These are phyloP conservation scores for Meyerozyma athensensis DNA, from an alignment of 1,139 yeast species.

Conservation along the genomic window DNA sequence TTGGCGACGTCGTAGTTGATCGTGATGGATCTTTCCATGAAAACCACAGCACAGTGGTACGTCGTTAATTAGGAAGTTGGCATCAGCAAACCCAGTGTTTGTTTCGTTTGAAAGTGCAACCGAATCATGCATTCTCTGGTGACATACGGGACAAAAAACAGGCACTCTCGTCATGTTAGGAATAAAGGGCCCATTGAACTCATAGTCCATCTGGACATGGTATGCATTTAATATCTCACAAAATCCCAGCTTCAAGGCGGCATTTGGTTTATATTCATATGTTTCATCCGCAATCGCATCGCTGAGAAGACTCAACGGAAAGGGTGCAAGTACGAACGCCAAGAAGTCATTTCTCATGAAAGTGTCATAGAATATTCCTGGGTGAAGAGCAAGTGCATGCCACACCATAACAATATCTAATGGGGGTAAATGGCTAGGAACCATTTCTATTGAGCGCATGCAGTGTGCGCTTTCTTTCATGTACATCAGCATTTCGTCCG, in stretches of 20 bases:
- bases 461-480: slow-evolving; percentile 5
- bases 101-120: slow-evolving; percentile 14
- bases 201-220: slow-evolving; percentile 2
- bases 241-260: not conserved
- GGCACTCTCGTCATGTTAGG: slow-evolving; percentile 4
- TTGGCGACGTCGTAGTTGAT: slow-evolving; percentile 18
- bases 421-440: slow-evolving; percentile 22
- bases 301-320: slow-evolving; percentile 22
- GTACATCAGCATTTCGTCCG: slow-evolving; percentile 7
- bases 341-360: slow-evolving; percentile 20
- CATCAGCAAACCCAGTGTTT: slow-evolving; percentile 21
- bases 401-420: slow-evolving; percentile 37
- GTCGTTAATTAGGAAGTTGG: slow-evolving; percentile 9
- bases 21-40: slow-evolving; percentile 13
- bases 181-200: slow-evolving; percentile 4
- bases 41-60: slow-evolving; percentile 6
- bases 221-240: not conserved
- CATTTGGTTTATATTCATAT: slow-evolving; percentile 15
- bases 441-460: slow-evolving; percentile 3
- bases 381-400: slow-evolving; percentile 32
- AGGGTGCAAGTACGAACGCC: slow-evolving; percentile 20
- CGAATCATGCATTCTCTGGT: slow-evolving; percentile 7
- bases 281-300: slow-evolving; percentile 19
- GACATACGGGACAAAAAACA: slow-evolving; percentile 19
- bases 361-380: slow-evolving; percentile 25